Evolutionary conservation across 2,329 filamentous ascomycete species (phyloP).

Genomic region (Keithomyces neogunnii): DNA sequence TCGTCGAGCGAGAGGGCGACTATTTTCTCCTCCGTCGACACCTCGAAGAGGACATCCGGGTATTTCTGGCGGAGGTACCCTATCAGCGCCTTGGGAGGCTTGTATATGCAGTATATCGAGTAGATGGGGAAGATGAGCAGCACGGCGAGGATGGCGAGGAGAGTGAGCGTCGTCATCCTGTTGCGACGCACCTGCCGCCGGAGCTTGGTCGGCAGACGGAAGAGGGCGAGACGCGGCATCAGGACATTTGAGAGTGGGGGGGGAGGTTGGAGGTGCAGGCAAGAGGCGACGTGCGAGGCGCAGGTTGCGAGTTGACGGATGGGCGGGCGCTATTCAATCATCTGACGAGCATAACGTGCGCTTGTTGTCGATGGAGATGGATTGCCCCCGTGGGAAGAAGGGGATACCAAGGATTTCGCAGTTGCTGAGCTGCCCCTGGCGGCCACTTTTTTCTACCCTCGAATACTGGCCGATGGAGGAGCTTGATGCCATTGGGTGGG

Average conservation of each 20-base stretch:
- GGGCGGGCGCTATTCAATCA: neutral
- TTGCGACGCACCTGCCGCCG: slow-evolving; percentile 49
- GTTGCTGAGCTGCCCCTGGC: no score
- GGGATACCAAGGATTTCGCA: no score
- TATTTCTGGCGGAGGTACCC: slow-evolving; percentile 60
- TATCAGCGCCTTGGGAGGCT: slow-evolving; percentile 66
- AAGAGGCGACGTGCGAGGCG: no score
- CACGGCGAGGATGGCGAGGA: slow-evolving; percentile 27
- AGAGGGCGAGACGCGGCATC: slow-evolving; percentile 36
- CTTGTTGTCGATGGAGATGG: neutral
- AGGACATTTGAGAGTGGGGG: slow-evolving; percentile 4
- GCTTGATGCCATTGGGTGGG: neutral
- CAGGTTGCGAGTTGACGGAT: no score
- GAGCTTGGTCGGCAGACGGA: slow-evolving; percentile 47
- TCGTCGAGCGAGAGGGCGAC: slow-evolving; percentile 85
- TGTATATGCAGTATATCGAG: slow-evolving; percentile 65
- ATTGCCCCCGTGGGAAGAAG: no score
- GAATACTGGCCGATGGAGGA: neutral
- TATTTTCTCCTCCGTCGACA: slow-evolving; percentile 49
- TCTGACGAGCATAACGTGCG: neutral
- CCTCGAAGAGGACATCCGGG: slow-evolving; percentile 73
- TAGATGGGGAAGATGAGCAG: slow-evolving; percentile 30
- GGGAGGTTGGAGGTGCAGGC: no score
- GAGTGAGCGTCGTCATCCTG: slow-evolving; percentile 46
- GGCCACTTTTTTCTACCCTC: no score